Conservation (phyloP, 2,329 filamentous ascomycete species). For the Cercospora sesami region DNA sequence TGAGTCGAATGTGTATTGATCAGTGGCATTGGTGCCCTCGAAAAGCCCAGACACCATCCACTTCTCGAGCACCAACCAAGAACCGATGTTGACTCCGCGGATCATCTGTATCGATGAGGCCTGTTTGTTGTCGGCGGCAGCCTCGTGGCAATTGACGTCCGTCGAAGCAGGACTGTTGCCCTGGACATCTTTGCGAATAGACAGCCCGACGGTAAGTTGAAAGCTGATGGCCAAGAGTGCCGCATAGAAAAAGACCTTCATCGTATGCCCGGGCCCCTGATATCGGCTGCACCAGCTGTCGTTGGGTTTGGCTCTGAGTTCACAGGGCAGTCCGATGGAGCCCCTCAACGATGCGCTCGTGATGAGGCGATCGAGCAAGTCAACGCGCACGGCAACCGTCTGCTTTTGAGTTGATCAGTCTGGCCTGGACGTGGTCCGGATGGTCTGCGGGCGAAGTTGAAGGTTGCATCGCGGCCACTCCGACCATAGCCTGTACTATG, state of each 20-base stretch:
- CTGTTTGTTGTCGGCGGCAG: background rate
- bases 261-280: background rate
- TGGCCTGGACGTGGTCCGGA: background rate
- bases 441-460: background rate
- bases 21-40: constrained; percentile 36
- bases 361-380: background rate
- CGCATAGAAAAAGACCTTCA: background rate
- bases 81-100: constrained; percentile 42
- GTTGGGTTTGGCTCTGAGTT: background rate
- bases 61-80: constrained; percentile 41
- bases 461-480: background rate
- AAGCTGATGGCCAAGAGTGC: background rate
- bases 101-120: constrained; percentile 12
- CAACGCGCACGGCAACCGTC: background rate
- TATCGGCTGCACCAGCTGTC: no score
- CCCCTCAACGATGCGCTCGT: background rate
- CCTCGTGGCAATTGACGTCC: background rate
- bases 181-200: background rate
- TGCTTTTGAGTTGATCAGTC: background rate
- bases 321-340: background rate
- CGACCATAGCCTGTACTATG: background rate
- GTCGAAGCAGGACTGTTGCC: background rate
- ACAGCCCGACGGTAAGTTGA: background rate
- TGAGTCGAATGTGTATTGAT: constrained; percentile 44
- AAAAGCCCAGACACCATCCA: constrained; percentile 43